Base-by-base conservation (phyloP, 805 yeast genomes). In the Cyberlindnera galapagoensis region DNA sequence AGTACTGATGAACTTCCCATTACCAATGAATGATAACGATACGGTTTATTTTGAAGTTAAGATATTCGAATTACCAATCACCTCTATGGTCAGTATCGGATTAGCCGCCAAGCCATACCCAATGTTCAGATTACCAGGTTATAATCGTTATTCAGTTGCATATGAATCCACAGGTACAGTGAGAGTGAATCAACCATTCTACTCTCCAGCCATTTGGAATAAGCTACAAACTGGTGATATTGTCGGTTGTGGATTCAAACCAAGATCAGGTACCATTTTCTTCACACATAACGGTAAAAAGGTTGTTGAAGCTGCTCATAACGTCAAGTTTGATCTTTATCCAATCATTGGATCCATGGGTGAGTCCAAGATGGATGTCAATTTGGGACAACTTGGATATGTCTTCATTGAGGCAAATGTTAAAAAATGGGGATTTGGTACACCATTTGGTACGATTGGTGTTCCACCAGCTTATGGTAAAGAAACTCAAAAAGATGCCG, bases 271-370 rank as follows among this genome's bases (percentile, higher is more conserved):
- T 3, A 78, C 95, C 0, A 70, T 92, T 0, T 92, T 92, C 49
- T 92, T 88, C 65, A 92, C 98, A 0, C 71, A 95, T 44, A 92
- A 92, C 49, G 98, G 98, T 18, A 86, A 86, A 53, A 86, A 85
- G 51, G 61, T 92, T 17, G 73, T 74, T 23, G 97, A 88, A 51
- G 92, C 90, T 9, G 90, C 90, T 3, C 92, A 82, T 49, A 58
- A 65, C 74, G 42, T 77, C 73, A 43, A 72, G 77, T 49, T 43
- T 88, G 24, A 80, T 47, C 40, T 92, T 20, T 92, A 73, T 52
- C 98, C 98, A n/a, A 80, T 81, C 0, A 64, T 92, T 13, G 98
- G 98, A 2, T 78, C 96, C 5, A 80, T 74, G 34, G 80, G 86
- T 23, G 74, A 80, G 5, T 83, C 95, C 46, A 71, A 79, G 7